phyloP scores from a whole-genome alignment of 352 stramenopile species.

The Phytopythium helicoides region DNA sequence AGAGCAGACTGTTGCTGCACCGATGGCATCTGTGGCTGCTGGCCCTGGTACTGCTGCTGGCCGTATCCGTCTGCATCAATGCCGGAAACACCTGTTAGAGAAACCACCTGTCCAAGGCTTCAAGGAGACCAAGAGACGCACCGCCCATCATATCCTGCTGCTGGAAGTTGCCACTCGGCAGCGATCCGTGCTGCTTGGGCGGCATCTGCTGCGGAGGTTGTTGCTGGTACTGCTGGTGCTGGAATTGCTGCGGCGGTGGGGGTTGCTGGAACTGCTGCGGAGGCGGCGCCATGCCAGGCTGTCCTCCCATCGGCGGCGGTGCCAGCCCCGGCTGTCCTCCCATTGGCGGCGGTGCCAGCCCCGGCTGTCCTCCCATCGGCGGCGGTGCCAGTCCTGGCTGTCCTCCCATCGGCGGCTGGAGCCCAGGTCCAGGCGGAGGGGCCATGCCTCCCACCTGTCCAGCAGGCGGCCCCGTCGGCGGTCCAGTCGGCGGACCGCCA shows the following conservation, averaged over 20 bases:
- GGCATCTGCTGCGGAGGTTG: conserved; percentile 15
- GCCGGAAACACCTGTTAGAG: conserved; percentile 1
- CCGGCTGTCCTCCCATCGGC: conserved; percentile 19
- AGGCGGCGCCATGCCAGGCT: background rate
- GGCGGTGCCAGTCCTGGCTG: conserved; percentile 9
- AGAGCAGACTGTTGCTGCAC: conserved; percentile 43
- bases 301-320: conserved; percentile 16
- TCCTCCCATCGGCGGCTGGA: background rate
- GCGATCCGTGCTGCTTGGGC: conserved; percentile 25
- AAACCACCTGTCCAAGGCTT: conserved; percentile 2
- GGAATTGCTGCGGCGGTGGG: conserved; percentile 20
- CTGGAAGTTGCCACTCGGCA: conserved; percentile 81
- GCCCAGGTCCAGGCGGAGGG: conserved; percentile 2
- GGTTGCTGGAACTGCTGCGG: conserved; percentile 18
- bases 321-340: conserved; percentile 14
- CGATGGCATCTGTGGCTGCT: conserved; percentile 31
- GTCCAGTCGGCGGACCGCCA: conserved; percentile 25
- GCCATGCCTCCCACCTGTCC: conserved; percentile 11
- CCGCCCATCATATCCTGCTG: conserved; percentile 74
- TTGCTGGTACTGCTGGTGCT: conserved; percentile 12
- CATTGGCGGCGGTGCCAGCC: conserved; percentile 32
- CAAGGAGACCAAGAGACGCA: conserved; percentile 19
- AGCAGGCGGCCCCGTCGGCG: conserved; percentile 23
- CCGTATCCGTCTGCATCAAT: conserved; percentile 49
- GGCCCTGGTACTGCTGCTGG: conserved; percentile 35